Evolutionary conservation across 2,329 filamentous ascomycete genomes (phyloP), one percentile per base, ranked within the genome.

Genomic region (Aspergillus tanneri): DNA sequence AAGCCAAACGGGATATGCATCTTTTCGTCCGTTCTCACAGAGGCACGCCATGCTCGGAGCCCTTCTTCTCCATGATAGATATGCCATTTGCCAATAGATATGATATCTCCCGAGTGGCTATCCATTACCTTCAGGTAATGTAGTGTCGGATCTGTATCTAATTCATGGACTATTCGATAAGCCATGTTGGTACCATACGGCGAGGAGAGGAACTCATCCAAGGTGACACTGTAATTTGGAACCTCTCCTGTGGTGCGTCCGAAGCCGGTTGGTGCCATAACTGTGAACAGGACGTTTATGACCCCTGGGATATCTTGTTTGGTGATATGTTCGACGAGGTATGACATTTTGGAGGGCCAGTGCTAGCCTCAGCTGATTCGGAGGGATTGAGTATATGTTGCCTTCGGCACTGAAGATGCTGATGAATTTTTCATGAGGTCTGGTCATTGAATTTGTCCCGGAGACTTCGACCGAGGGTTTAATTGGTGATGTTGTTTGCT

Each of bases 41-140:
- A 24, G 18, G 28, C 18, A 3, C 28, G 41, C 41, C 41, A 43
- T 11, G 22, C 14, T 10, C 25, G 11, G 19, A 43, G 2, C 0
- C 41, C 41, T 8, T 25, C 25, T n/a, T 35, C 41, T 3, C 41
- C 41, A 4, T 32, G 41, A 23, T 43, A 43, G 8, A 43, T 18
- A 12, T 43, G 41, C 41, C 41, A 43, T 5, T 35, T 43, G n/a
- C 27, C 41, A 22, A 43, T 23, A 18, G 41, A 27, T 4, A 25
- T 10, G 19, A 43, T 25, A 10, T 43, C 28, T 12, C 41, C 28
- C 12, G 41, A 43, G 8, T 10, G 21, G 2, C 32, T 32, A 6
- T 43, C 41, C 14, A 35, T 28, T 2, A 21, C 41, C 8, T 43
- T 24, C 2, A 43, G 10, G 12, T 34, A 35, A n/a, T 43, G 30